Percentiles rank a stretch among this genome's conserved stretches.
These are phyloP conservation scores for Malus hybrid DNA, from an alignment of 331 rosid species.

Conservation along the genomic window DNA sequence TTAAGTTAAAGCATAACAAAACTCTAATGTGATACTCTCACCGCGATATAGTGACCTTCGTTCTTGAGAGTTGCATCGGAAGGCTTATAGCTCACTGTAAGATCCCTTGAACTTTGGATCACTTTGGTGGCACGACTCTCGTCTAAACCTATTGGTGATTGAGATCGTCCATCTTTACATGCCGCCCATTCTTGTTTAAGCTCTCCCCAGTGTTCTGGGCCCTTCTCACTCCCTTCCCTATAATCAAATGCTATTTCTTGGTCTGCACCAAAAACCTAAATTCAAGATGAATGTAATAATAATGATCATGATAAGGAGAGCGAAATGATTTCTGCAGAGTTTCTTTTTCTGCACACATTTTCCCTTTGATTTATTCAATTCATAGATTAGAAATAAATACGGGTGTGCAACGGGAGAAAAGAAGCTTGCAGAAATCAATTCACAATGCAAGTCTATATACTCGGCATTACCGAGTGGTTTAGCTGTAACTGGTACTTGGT, in stretches of 20 bases:
- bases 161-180: conserved; percentile 23
- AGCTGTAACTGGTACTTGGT: conserved; percentile 1
- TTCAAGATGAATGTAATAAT: background rate
- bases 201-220: conserved; percentile 29
- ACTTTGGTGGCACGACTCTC: background rate
- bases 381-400: too few species aligned
- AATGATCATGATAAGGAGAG: background rate
- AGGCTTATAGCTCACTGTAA: conserved; percentile 8
- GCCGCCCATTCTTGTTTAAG: conserved; percentile 19
- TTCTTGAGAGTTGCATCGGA: conserved; percentile 17
- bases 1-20: background rate
- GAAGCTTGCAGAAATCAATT: too few species aligned
- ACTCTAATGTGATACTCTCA: background rate
- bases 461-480: conserved; percentile 18
- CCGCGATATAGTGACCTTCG: conserved; percentile 24
- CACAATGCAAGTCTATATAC: background rate
- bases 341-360: too few species aligned
- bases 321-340: too few species aligned
- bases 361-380: too few species aligned
- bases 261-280: conserved; percentile 9
- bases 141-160: conserved; percentile 26
- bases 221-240: conserved; percentile 10
- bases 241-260: conserved; percentile 29
- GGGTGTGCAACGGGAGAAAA: too few species aligned
- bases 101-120: background rate